These are phyloP conservation scores for Conoideocrella luteorostrata DNA, from an alignment of 2,329 filamentous ascomycete species.

Conservation along the genomic window DNA sequence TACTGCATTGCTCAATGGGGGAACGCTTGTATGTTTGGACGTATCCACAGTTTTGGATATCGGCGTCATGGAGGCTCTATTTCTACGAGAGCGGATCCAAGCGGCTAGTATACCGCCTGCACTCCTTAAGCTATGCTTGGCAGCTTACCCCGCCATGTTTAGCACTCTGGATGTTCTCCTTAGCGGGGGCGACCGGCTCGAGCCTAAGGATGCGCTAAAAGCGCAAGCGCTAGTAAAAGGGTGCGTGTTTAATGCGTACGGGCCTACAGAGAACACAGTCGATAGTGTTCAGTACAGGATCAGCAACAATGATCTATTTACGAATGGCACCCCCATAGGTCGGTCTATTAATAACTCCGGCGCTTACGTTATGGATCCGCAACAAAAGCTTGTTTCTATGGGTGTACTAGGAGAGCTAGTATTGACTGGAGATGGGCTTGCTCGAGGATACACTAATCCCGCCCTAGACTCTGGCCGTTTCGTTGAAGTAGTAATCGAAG, in stretches of 20 bases:
- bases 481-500: no score
- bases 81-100: no score
- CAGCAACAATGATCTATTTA: neutral
- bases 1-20: slow-evolving; percentile 9
- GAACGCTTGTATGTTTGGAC: slow-evolving; percentile 11
- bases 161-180: no score
- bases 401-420: slow-evolving; percentile 2
- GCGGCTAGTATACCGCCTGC: no score
- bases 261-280: slow-evolving; percentile 15
- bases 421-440: neutral
- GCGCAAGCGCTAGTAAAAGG: slow-evolving; percentile 2
- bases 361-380: neutral
- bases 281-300: slow-evolving; percentile 7
- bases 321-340: neutral
- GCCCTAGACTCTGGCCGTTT: no score
- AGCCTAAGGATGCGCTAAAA: no score
- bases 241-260: slow-evolving; percentile 11
- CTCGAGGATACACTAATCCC: slow-evolving; percentile 2
- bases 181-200: no score
- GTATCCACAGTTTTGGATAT: no score
- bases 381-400: neutral
- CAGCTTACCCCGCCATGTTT: slow-evolving; percentile 6
- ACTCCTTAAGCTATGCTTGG: neutral
- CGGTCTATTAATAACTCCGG: neutral
- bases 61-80: slow-evolving; percentile 7